Percentiles rank a stretch among this genome's conserved stretches.
phyloP scores from a whole-genome alignment of 1,139 yeast species.

The Starmera stellimalicola region DNA sequence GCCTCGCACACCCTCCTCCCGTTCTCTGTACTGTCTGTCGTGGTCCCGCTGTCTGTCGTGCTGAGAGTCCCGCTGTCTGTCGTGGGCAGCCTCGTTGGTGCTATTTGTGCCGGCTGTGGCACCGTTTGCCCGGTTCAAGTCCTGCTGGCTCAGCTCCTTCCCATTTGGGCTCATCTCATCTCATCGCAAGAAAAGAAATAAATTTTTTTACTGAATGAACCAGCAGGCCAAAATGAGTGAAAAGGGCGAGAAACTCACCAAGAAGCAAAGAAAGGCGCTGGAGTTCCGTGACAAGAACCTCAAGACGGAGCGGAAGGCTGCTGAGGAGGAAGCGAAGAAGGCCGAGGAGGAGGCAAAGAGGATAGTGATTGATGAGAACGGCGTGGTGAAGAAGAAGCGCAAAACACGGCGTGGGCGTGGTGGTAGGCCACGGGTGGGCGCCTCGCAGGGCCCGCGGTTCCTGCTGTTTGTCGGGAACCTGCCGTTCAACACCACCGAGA shows the following conservation, averaged over 20 bases:
- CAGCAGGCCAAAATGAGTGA: background rate
- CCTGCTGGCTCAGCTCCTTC: too few relatives aligned
- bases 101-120: too few relatives aligned
- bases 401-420: constrained; percentile 76
- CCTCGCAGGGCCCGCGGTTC: constrained; percentile 55
- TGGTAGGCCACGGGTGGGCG: constrained; percentile 61
- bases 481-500: constrained; percentile 60
- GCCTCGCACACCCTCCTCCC: background rate
- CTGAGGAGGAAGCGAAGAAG: constrained; percentile 21
- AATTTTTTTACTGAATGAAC: constrained; percentile 1
- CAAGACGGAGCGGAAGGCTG: constrained; percentile 18
- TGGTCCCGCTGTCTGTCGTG: too few relatives aligned
- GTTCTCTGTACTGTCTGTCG: too few relatives aligned
- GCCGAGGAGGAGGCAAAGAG: constrained; percentile 20
- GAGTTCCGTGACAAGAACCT: constrained; percentile 47
- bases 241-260: constrained; percentile 49
- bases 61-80: too few relatives aligned
- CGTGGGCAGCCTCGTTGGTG: too few relatives aligned
- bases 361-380: constrained; percentile 19
- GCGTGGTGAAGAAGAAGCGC: constrained; percentile 49
- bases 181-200: constrained; percentile 1
- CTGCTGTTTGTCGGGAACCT: constrained; percentile 88
- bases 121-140: too few relatives aligned
- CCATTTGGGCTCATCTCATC: background rate
- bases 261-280: constrained; percentile 72